Percentiles rank a stretch among this genome's conserved stretches.
phyloP scores from a whole-genome alignment of 257 asterid genomes.

The Capsicum chinense region DNA sequence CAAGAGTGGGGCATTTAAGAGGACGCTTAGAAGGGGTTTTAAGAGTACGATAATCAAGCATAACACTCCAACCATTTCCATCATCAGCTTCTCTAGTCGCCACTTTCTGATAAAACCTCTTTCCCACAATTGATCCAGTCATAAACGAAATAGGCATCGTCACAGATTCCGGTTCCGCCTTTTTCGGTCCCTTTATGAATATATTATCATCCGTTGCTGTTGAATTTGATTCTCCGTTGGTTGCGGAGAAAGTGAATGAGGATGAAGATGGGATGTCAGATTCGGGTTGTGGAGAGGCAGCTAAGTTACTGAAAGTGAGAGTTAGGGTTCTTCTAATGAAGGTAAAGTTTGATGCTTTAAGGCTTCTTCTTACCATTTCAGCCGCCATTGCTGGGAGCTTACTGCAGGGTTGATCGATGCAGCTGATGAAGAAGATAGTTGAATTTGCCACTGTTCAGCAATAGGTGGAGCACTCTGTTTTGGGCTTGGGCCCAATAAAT shows the following conservation, averaged over 20 bases:
- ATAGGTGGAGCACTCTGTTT: background rate
- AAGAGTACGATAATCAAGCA: constrained; percentile 94
- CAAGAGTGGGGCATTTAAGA: constrained; percentile 77
- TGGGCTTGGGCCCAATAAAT: background rate
- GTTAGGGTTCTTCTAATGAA: constrained; percentile 43
- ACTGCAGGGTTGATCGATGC: background rate
- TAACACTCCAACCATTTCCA: constrained; percentile 88
- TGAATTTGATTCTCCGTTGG: constrained; percentile 24
- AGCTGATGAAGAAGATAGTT: background rate
- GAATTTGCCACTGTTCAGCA: background rate
- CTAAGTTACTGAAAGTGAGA: constrained; percentile 44
- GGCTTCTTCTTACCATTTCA: constrained; percentile 48
- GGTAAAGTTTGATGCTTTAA: constrained; percentile 44
- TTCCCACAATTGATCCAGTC: constrained; percentile 98
- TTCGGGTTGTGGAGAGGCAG: constrained; percentile 47
- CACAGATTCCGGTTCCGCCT: constrained; percentile 46
- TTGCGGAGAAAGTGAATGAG: constrained; percentile 54
- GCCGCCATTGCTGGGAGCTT: constrained; percentile 55
- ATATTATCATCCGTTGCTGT: constrained; percentile 41
- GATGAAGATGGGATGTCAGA: constrained; percentile 44
- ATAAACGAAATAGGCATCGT: constrained; percentile 87
- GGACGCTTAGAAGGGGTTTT: constrained; percentile 84
- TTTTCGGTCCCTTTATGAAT: constrained; percentile 51
- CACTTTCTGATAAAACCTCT: constrained; percentile 76
- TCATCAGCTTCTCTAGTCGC: constrained; percentile 85